Base-by-base conservation (phyloP, 2,329 filamentous ascomycete species). In the Aspergillus pseudotamarii region DNA sequence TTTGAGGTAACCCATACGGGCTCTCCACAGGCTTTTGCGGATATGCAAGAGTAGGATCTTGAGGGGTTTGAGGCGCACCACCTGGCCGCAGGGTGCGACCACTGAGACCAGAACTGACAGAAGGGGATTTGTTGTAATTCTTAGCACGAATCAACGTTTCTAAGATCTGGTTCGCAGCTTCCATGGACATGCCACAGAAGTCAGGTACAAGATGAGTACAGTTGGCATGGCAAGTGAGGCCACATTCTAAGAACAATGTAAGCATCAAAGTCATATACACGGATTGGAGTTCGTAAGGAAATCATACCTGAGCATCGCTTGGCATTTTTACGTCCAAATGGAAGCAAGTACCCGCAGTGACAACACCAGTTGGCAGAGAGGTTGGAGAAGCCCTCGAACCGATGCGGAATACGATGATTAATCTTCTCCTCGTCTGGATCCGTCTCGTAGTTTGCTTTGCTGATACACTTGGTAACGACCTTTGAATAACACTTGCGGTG, bases 151-250 rank as follows among this genome's bases (percentile, higher is more conserved):
- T 88, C 70, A 97, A 91, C 57, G 94, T 92, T 67, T 93, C 90
- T 60, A 98, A 79, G 68, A 99, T 97, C 74, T 96, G 89, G 77
- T 97, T 98, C 50, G 95, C 95, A 43, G 92, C 91, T 62, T 95
- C 91, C 95, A 98, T 98, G 32, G 93, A 96, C 93, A 99, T 99
- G 71, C 95, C 95, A 77, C 95, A 99, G 81, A 99, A 99, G 78
- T 99, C 95, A 23, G 95, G 95, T 36, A 99, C 94, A 69, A 99
- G 87, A 79, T 99, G 95, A 23, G 93, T 92, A 79, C 95, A 99
- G 63, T 91, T 86, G 23, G 93, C 90, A 79, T 99, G 95, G 66
- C 92, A 94, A 28, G 94, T 97, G 65, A 97, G 90, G 69, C 86
- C 86, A 79, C 95, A 99, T 87, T 99, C 95, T 63, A 66, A 34